These are phyloP conservation scores for Tolypocladium ovalisporum DNA, from an alignment of 2,329 filamentous ascomycete species.

Conservation along the genomic window DNA sequence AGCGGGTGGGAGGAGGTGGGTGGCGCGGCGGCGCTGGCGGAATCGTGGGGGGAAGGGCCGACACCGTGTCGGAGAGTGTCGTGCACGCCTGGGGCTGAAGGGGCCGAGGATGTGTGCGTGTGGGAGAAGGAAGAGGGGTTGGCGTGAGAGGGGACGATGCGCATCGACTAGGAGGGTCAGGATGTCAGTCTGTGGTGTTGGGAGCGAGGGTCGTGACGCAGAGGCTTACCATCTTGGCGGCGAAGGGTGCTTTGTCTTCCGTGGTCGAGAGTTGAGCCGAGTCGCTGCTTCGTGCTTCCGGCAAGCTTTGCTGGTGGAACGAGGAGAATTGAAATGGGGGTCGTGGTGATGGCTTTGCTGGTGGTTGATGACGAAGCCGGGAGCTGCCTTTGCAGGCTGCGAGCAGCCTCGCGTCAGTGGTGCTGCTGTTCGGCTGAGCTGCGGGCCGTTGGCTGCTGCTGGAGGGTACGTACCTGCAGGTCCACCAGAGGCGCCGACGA, in stretches of 20 bases:
- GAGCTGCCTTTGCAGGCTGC: conserved; percentile 12
- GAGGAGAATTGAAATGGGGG: not conserved
- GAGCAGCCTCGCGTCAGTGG: conserved; percentile 15
- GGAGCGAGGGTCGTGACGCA: not conserved
- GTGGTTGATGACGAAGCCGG: conserved; percentile 4
- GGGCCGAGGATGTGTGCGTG: conserved; percentile 57
- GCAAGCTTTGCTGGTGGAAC: not conserved
- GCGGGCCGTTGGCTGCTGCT: not conserved
- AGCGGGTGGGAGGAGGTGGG: conserved; percentile 70
- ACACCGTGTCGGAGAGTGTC: conserved; percentile 85
- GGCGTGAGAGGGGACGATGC: conserved; percentile 64
- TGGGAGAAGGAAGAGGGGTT: conserved; percentile 59
- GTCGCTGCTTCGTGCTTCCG: not conserved
- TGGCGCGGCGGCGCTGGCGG: conserved; percentile 22
- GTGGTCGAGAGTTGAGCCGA: not conserved
- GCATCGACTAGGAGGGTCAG: conserved; percentile 56
- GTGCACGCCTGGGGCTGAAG: conserved; percentile 85
- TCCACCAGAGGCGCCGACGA: conserved; percentile 5
- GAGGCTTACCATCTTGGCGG: conserved; percentile 37
- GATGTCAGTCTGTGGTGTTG: conserved; percentile 7
- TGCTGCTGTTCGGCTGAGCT: not conserved
- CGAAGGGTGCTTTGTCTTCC: not conserved
- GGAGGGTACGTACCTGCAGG: not conserved
- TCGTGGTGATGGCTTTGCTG: conserved; percentile 3
- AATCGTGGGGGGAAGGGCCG: conserved; percentile 46